Conservation (phyloP, 768 basidiomycete species). For the Amanita muscaria region DNA sequence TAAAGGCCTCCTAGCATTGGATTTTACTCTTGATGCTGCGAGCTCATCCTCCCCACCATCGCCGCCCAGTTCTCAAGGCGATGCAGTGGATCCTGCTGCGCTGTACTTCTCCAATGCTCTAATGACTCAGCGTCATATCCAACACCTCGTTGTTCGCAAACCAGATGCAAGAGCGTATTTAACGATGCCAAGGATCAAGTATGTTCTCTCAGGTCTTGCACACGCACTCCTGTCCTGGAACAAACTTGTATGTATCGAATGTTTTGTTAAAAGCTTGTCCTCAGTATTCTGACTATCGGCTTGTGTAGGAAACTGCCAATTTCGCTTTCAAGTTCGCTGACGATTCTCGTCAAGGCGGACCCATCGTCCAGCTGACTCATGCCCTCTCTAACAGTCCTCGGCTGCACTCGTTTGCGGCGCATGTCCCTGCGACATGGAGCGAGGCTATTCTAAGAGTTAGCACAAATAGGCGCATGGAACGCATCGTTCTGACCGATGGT, state of each 20-base stretch:
- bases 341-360: constrained; percentile 22
- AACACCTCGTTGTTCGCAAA: constrained; percentile 46
- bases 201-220: constrained; percentile 38
- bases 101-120: constrained; percentile 35
- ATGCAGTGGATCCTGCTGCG: constrained; percentile 17
- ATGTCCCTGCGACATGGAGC: constrained; percentile 54
- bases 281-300: neutral
- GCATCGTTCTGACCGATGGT: constrained; percentile 30
- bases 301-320: constrained; percentile 39
- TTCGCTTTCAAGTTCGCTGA: constrained; percentile 50
- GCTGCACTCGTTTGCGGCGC: constrained; percentile 42
- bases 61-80: constrained; percentile 6
- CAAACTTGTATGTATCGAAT: constrained; percentile 34
- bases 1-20: constrained; percentile 20
- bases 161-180: constrained; percentile 38
- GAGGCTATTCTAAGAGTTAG: constrained; percentile 40
- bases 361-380: constrained; percentile 25
- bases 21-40: constrained; percentile 29
- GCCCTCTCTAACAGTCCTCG: constrained; percentile 29
- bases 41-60: constrained; percentile 20
- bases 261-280: constrained; percentile 2
- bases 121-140: constrained; percentile 25
- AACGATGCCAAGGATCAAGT: constrained; percentile 37
- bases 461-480: constrained; percentile 37
- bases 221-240: constrained; percentile 34